Evolutionary conservation across 106 monocot species (phyloP), one percentile per base, ranked within the genome.

Genomic region (Chionographis japonica): DNA sequence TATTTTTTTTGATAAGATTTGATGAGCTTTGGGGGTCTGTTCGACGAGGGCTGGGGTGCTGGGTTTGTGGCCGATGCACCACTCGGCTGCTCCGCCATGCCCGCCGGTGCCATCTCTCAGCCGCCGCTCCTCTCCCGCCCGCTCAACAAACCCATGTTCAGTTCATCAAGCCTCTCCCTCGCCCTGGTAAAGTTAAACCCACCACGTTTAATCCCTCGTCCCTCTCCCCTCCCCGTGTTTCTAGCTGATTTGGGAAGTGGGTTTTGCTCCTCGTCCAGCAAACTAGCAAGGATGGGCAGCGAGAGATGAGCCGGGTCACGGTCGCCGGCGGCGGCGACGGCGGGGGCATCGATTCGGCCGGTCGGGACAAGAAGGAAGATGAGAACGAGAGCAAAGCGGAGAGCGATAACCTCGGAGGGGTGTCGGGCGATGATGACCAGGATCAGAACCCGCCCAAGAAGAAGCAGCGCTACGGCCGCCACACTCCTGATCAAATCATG

Each of bases 381-480:
- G 81, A 85, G 61, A 78, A 78, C 54, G 85, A 81, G 19, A 85
- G 85, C 65, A 71, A 55, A 72, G 78, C 85, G 11, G 81, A 59
- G 9, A 81, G 85, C 66, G 81, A 78, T 46, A 66, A 78, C 64
- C 37, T 78, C 6, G 95, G 89, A 14, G 84, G 63, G 3, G 77
- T 77, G 9, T 87, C 86, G 3, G 95, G 84, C 6, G 95, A 97
- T 38, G 95, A 97, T 20, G 61, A 78, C 3, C 88, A 89, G 8
- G 80, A 46, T 6, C 77, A 78, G 10, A 75, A 89, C 54, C 81
- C 92, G 17, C 75, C 80, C 62, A 82, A 82, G 50, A 77, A 71
- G 63, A 97, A 81, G 86, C 91, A 92, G 80, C 61, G 86, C 13
- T 97, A 89, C 68, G 88, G 89, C 61, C 91, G 95, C 49, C 95